A percentile compares a stretch with the other conserved stretches of the same genome.
Evolutionary conservation across 805 yeast species (phyloP).

Genomic region (Wickerhamiella kazuoi): DNA sequence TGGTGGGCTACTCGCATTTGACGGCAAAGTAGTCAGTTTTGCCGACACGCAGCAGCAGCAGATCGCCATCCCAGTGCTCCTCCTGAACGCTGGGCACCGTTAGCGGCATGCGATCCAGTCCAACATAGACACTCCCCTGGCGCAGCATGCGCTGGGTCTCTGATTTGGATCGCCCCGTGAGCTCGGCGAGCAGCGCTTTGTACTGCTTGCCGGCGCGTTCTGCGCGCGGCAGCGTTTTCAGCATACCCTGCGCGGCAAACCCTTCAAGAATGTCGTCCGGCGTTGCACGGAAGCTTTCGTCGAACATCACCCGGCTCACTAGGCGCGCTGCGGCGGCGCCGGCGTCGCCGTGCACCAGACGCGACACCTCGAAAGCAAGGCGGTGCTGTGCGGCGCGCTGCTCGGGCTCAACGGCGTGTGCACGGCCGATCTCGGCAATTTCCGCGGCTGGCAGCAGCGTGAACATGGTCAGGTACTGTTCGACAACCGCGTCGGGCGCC

Average conservation of each 20-base stretch:
- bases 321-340: constrained; percentile 49
- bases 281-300: constrained; percentile 34
- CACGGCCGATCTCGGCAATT: constrained; percentile 34
- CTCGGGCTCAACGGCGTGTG: constrained; percentile 45
- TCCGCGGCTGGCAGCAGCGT: constrained; percentile 55
- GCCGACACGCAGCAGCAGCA: constrained; percentile 54
- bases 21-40: constrained; percentile 30
- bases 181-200: constrained; percentile 33
- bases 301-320: constrained; percentile 52
- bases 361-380: constrained; percentile 72
- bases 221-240: constrained; percentile 22
- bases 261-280: constrained; percentile 35
- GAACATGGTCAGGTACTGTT: constrained; percentile 50
- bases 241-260: constrained; percentile 41
- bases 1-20: constrained; percentile 11
- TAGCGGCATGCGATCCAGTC: constrained; percentile 36
- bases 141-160: constrained; percentile 46
- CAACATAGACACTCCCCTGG: constrained; percentile 59
- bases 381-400: constrained; percentile 53
- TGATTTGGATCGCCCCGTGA: constrained; percentile 25
- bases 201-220: constrained; percentile 28
- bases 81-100: constrained; percentile 33
- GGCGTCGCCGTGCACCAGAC: constrained; percentile 71
- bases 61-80: constrained; percentile 36
- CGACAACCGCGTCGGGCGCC: constrained; percentile 45